Conservation (phyloP, 495 filamentous ascomycete species). For the Tuber microsphaerosporum region DNA sequence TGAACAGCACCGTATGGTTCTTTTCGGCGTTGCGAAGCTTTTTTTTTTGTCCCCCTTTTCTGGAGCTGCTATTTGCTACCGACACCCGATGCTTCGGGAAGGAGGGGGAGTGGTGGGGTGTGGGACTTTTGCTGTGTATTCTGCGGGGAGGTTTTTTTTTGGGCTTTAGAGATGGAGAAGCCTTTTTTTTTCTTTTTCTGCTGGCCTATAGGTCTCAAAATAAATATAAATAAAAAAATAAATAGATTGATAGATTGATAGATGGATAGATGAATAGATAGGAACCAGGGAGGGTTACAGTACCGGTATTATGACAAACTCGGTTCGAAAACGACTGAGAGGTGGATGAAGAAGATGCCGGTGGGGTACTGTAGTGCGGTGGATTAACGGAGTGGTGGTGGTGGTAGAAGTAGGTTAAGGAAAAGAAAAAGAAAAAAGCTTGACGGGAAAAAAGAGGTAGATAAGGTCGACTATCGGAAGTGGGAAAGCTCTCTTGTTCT, state of each 20-base stretch:
- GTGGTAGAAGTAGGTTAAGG: background rate
- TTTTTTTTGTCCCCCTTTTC: background rate
- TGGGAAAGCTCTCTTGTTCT: background rate
- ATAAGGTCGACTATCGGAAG: background rate
- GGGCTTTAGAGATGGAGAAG: background rate
- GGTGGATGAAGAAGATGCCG: background rate
- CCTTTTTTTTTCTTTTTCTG: background rate
- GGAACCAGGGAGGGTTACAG: background rate
- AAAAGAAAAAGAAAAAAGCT: background rate
- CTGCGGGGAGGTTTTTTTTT: background rate
- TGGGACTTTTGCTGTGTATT: background rate
- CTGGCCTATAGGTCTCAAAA: background rate
- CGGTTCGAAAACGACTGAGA: background rate
- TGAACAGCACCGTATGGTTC: background rate
- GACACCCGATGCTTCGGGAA: background rate
- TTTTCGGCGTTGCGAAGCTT: background rate
- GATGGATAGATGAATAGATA: background rate
- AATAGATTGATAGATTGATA: background rate
- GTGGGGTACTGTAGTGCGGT: background rate
- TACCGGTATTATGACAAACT: constrained; percentile 1
- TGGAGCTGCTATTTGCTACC: constrained; percentile 1
- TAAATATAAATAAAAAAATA: background rate
- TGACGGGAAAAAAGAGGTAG: background rate
- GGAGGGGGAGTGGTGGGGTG: constrained; percentile 1
- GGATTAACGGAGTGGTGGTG: background rate